Conservation (phyloP, 148 eudicot genomes). For the Rhododendron vialii region DNA sequence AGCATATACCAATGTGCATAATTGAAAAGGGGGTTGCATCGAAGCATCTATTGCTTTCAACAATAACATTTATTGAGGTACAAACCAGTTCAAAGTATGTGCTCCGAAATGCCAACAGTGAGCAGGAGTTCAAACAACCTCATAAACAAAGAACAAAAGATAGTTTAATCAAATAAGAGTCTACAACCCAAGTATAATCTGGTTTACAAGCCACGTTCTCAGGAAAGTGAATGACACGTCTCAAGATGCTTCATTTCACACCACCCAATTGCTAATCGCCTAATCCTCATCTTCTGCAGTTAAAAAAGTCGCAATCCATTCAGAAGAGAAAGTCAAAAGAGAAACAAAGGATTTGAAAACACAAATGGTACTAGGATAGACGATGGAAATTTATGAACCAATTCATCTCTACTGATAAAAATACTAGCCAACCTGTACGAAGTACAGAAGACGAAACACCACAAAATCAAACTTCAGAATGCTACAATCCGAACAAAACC, state of each 20-base stretch:
- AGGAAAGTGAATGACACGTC: neutral
- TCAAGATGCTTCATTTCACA: slow-evolving; percentile 9
- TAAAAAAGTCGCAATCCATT: neutral
- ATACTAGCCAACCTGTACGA: neutral
- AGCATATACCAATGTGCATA: neutral
- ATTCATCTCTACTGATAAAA: neutral
- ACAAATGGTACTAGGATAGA: neutral
- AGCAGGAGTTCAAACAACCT: neutral
- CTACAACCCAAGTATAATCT: slow-evolving; percentile 15
- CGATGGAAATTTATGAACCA: neutral
- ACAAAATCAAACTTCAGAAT: neutral
- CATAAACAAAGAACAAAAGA: slow-evolving; percentile 6
- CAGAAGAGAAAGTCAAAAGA: neutral
- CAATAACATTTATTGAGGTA: slow-evolving; percentile 16
- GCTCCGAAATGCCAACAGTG: slow-evolving; percentile 7
- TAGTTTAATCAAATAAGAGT: slow-evolving; percentile 7
- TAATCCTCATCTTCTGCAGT: slow-evolving; percentile 45
- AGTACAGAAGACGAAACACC: neutral
- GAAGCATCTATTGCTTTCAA: slow-evolving; percentile 3
- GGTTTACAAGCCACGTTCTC: slow-evolving; percentile 11
- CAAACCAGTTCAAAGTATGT: slow-evolving; percentile 5
- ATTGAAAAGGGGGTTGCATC: neutral
- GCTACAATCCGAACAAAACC: neutral
- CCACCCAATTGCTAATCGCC: slow-evolving; percentile 22
- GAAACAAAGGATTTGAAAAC: neutral